A percentile compares a stretch with the other conserved stretches of the same genome.
phyloP scores from a whole-genome alignment of 1,284 basidiomycete species.

The Mycena citricolor region DNA sequence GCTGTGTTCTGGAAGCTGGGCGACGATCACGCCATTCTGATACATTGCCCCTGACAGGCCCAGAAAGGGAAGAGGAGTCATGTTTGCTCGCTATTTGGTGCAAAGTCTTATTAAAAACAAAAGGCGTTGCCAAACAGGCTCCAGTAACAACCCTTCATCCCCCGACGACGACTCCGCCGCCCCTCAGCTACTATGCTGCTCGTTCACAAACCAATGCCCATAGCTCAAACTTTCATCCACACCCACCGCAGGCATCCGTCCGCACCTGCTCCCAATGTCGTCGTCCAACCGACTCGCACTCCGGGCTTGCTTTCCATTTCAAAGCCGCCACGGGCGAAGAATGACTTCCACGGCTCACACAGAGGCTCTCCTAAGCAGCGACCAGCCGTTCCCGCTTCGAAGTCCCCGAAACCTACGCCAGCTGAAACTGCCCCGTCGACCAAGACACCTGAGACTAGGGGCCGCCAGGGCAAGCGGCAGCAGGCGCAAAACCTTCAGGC shows the following conservation, averaged over 20 bases:
- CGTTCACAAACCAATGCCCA: slow-evolving; percentile 51
- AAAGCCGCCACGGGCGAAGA: slow-evolving; percentile 48
- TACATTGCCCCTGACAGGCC: too few species aligned
- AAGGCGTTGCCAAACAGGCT: too few species aligned
- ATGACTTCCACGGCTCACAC: slow-evolving; percentile 24
- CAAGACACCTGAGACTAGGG: slow-evolving; percentile 24
- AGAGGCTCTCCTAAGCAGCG: slow-evolving; percentile 30
- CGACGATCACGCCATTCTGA: too few species aligned
- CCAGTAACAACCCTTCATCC: too few species aligned
- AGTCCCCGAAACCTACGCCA: slow-evolving; percentile 12
- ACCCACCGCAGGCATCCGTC: slow-evolving; percentile 63
- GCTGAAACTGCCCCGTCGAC: slow-evolving; percentile 24
- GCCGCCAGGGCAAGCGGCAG: slow-evolving; percentile 26
- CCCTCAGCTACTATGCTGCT: slow-evolving; percentile 54
- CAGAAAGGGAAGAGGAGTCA: too few species aligned
- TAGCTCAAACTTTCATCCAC: slow-evolving; percentile 32
- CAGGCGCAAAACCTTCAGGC: slow-evolving; percentile 31
- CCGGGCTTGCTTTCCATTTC: slow-evolving; percentile 70
- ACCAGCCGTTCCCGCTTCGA: background rate
- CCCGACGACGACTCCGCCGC: too few species aligned
- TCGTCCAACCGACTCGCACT: slow-evolving; percentile 68
- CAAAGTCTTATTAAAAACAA: too few species aligned
- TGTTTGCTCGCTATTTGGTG: too few species aligned
- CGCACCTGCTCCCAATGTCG: slow-evolving; percentile 51
- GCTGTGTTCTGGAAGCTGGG: too few species aligned